phyloP scores from a whole-genome alignment of 2,329 filamentous ascomycete genomes.

The Diplocarpon mali region DNA sequence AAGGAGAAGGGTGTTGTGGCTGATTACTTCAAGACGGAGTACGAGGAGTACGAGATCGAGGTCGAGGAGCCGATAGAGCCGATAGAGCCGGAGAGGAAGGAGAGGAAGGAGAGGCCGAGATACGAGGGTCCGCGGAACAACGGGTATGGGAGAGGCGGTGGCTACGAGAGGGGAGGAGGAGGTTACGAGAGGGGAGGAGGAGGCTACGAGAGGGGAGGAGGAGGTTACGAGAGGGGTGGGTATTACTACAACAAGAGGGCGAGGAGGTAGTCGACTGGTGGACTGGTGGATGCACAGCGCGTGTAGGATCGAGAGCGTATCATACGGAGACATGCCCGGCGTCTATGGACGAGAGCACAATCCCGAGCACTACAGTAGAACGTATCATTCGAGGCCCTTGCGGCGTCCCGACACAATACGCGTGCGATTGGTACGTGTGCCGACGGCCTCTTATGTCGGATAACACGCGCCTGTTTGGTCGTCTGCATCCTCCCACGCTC shows the following conservation, averaged over 20 bases:
- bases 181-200: constrained; percentile 1
- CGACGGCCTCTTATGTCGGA: no score
- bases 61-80: constrained; percentile 47
- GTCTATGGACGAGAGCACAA: no score
- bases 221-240: constrained; percentile 1
- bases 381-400: no score
- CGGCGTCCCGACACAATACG: no score
- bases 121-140: constrained; percentile 9
- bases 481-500: no score
- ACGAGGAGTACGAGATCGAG: constrained; percentile 67
- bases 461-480: no score
- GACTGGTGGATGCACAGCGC: neutral
- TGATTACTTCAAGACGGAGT: constrained; percentile 61
- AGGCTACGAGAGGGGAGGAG: constrained; percentile 5
- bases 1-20: constrained; percentile 58
- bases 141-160: constrained; percentile 8
- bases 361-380: no score
- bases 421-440: no score
- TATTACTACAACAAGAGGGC: constrained; percentile 11
- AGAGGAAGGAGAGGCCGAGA: constrained; percentile 8
- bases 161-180: constrained; percentile 2
- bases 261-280: neutral
- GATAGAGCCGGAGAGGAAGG: no score
- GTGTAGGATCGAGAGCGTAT: neutral
- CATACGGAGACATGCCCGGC: no score